Conservation (phyloP, 495 filamentous ascomycete genomes). For the Parachaetomium inaequale region DNA sequence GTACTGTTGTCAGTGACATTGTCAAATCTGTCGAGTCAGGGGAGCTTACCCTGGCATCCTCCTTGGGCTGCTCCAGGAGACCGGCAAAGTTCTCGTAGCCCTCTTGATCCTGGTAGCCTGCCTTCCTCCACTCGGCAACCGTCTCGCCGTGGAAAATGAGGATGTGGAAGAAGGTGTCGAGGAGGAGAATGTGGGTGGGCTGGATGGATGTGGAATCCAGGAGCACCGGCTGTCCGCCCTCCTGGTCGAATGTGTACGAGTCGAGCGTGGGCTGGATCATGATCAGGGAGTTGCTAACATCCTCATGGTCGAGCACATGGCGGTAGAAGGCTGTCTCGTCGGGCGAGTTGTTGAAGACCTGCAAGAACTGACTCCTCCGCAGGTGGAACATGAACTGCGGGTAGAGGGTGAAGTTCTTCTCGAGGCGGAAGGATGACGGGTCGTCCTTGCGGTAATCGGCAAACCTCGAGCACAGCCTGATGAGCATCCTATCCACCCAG, state of each 20-base stretch:
- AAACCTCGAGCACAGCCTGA: conserved; percentile 91
- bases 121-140: conserved; percentile 96
- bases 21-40: neutral
- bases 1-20: conserved; percentile 1
- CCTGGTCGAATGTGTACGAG: conserved; percentile 94
- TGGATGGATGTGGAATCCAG: conserved; percentile 96
- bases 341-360: conserved; percentile 99
- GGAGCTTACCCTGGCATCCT: conserved; percentile 81
- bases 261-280: conserved; percentile 99
- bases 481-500: conserved; percentile 99
- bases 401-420: conserved; percentile 99
- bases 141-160: conserved; percentile 99
- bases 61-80: conserved; percentile 91
- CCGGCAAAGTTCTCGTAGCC: conserved; percentile 95
- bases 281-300: conserved; percentile 92
- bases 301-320: conserved; percentile 95
- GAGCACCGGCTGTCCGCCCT: conserved; percentile 83
- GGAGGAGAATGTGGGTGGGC: conserved; percentile 85
- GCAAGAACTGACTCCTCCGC: conserved; percentile 92
- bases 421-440: conserved; percentile 92
- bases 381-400: conserved; percentile 99
- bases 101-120: conserved; percentile 96
- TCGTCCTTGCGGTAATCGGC: conserved; percentile 99
- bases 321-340: conserved; percentile 99
- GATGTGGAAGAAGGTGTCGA: conserved; percentile 99